Evolutionary conservation across 139 green algal species (phyloP).

Genomic region (Penium margaritaceum): DNA sequence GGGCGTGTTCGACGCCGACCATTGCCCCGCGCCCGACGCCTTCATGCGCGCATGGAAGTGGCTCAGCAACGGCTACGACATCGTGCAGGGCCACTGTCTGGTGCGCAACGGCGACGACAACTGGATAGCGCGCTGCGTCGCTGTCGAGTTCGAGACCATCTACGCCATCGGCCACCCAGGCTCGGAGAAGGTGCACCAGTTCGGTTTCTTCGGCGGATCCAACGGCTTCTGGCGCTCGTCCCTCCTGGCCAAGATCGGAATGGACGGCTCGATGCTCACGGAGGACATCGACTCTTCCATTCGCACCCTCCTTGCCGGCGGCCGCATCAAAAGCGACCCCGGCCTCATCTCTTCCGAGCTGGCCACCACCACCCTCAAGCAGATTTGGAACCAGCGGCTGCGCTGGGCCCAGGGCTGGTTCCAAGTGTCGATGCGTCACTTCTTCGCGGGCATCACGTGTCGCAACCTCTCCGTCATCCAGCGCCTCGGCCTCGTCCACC

Average conservation of each 20-base stretch:
- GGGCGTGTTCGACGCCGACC: constrained; percentile 29
- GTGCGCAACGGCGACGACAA: constrained; percentile 33
- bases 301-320: constrained; percentile 14
- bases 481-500: constrained; percentile 20
- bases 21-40: constrained; percentile 12
- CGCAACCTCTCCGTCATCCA: constrained; percentile 25
- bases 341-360: constrained; percentile 35
- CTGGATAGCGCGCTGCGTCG: constrained; percentile 12
- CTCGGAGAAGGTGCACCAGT: constrained; percentile 30
- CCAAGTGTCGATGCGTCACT: constrained; percentile 36
- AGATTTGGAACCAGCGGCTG: constrained; percentile 44
- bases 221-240: constrained; percentile 40
- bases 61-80: constrained; percentile 36
- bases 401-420: constrained; percentile 45
- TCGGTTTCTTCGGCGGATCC: constrained; percentile 39
- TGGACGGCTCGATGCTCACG: constrained; percentile 39
- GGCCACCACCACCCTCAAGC: constrained; percentile 17
- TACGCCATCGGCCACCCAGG: constrained; percentile 36
- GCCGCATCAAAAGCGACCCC: constrained; percentile 30
- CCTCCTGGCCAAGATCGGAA: constrained; percentile 26
- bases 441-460: constrained; percentile 18
- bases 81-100: constrained; percentile 40
- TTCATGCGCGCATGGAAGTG: constrained; percentile 20
- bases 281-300: constrained; percentile 43
- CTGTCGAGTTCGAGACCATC: constrained; percentile 37